Conservation (phyloP, 2,329 filamentous ascomycete genomes). For the Plenodomus biglobosus region DNA sequence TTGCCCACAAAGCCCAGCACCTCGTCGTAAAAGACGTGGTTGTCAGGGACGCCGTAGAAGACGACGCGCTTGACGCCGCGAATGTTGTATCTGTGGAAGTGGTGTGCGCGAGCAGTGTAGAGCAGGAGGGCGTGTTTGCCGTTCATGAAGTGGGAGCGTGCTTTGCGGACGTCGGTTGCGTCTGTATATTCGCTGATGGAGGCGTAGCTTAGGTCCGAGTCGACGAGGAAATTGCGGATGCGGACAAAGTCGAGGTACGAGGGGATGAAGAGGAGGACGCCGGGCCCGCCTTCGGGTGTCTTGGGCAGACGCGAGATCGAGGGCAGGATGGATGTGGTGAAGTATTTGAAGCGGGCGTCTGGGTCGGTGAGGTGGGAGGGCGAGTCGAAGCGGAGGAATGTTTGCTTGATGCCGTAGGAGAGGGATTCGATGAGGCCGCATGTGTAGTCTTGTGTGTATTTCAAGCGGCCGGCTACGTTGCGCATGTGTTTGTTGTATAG, state of each 20-base stretch:
- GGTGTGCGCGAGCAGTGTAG: slow-evolving; percentile 94
- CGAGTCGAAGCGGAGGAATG: slow-evolving; percentile 83
- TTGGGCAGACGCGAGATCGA: slow-evolving; percentile 69
- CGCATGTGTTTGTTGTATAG: slow-evolving; percentile 74
- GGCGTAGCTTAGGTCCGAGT: slow-evolving; percentile 71
- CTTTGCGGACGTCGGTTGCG: slow-evolving; percentile 74
- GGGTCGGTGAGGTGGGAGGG: slow-evolving; percentile 72
- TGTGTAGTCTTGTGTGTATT: slow-evolving; percentile 66
- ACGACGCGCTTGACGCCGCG: slow-evolving; percentile 81
- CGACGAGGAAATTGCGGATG: slow-evolving; percentile 88
- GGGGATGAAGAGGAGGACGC: slow-evolving; percentile 85
- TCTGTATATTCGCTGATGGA: slow-evolving; percentile 87
- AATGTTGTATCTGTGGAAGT: slow-evolving; percentile 86
- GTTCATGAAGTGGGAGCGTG: slow-evolving; percentile 81
- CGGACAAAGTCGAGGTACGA: slow-evolving; percentile 95
- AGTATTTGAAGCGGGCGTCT: slow-evolving; percentile 87
- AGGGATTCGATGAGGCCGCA: slow-evolving; percentile 71
- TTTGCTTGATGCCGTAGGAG: slow-evolving; percentile 74
- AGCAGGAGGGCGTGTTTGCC: slow-evolving; percentile 81
- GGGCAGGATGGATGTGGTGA: slow-evolving; percentile 78
- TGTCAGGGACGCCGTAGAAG: slow-evolving; percentile 89
- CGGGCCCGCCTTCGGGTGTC: slow-evolving; percentile 56
- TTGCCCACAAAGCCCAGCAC: slow-evolving; percentile 66
- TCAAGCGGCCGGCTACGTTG: slow-evolving; percentile 79
- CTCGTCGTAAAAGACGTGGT: slow-evolving; percentile 78